phyloP scores from a whole-genome alignment of 768 basidiomycete genomes.

The Kwoniella sp. region DNA sequence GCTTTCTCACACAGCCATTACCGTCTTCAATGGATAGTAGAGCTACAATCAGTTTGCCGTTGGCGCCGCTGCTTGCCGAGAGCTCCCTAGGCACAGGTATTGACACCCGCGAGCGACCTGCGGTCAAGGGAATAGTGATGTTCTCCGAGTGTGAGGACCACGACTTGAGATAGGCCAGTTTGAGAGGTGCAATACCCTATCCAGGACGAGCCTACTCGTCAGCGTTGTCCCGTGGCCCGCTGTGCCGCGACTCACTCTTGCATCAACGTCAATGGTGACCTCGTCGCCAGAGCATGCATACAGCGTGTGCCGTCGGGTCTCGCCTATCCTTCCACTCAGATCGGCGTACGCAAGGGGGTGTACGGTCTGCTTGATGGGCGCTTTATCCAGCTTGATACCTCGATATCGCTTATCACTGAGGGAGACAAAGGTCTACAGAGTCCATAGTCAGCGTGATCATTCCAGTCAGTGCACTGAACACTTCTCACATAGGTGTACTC shows the following conservation, averaged over 20 bases:
- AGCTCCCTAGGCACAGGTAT: slow-evolving; percentile 37
- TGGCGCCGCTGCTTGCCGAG: slow-evolving; percentile 21
- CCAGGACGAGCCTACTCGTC: background rate
- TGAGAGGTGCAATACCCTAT: slow-evolving; percentile 88
- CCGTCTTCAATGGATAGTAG: slow-evolving; percentile 79
- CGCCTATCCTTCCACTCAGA: slow-evolving; percentile 21
- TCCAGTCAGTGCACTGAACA: background rate
- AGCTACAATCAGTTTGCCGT: slow-evolving; percentile 34
- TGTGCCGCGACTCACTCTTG: slow-evolving; percentile 57
- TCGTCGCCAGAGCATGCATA: slow-evolving; percentile 70
- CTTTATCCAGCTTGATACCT: slow-evolving; percentile 64
- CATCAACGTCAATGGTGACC: slow-evolving; percentile 73
- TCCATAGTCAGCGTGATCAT: background rate
- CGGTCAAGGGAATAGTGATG: slow-evolving; percentile 23
- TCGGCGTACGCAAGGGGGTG: slow-evolving; percentile 67
- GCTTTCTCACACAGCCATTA: slow-evolving; percentile 73
- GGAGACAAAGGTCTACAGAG: slow-evolving; percentile 57
- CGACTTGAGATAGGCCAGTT: slow-evolving; percentile 59
- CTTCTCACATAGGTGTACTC: slow-evolving; percentile 68
- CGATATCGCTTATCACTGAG: slow-evolving; percentile 82
- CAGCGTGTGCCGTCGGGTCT: slow-evolving; percentile 25
- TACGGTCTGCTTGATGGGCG: slow-evolving; percentile 78
- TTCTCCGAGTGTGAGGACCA: slow-evolving; percentile 24
- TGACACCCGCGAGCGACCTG: slow-evolving; percentile 66
- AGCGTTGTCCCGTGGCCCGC: background rate